Conservation (phyloP, 306 rosid genomes). For the Lotus japonicus region DNA sequence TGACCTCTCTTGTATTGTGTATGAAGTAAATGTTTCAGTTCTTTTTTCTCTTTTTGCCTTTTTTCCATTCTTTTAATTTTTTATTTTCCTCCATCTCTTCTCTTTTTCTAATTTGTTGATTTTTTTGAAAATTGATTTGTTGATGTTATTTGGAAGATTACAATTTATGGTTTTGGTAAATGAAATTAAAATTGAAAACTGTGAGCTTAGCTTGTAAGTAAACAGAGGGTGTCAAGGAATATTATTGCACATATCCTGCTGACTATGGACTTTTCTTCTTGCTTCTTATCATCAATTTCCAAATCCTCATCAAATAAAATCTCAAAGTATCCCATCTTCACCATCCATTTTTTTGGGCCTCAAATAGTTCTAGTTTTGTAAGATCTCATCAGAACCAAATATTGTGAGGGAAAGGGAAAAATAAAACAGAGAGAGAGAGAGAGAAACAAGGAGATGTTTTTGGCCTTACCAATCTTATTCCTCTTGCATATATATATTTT, state of each 20-base stretch:
- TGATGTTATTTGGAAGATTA: constrained; percentile 35
- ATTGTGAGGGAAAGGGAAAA: neutral
- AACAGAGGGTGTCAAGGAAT: constrained; percentile 34
- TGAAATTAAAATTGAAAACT: neutral
- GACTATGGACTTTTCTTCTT: constrained; percentile 49
- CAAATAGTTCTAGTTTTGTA: neutral
- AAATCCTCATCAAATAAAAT: constrained; percentile 32
- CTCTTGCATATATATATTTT: neutral
- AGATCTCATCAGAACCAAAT: neutral
- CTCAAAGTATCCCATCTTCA: constrained; percentile 16
- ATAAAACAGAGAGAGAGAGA: constrained; percentile 19
- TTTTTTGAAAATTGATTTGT: neutral
- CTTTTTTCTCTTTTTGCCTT: constrained; percentile 6
- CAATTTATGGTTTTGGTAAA: constrained; percentile 11
- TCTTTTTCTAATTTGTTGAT: neutral
- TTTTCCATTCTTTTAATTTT: neutral
- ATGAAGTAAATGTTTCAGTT: constrained; percentile 62
- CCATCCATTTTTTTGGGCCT: constrained; percentile 21
- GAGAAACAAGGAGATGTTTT: constrained; percentile 36
- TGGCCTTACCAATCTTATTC: constrained; percentile 31
- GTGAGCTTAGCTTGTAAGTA: constrained; percentile 18
- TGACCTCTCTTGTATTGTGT: constrained; percentile 63
- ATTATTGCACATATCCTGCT: constrained; percentile 53
- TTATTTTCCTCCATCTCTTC: neutral
- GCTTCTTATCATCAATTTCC: constrained; percentile 28